Conservation (phyloP, 257 asterid genomes). For the Apocynum venetum region DNA sequence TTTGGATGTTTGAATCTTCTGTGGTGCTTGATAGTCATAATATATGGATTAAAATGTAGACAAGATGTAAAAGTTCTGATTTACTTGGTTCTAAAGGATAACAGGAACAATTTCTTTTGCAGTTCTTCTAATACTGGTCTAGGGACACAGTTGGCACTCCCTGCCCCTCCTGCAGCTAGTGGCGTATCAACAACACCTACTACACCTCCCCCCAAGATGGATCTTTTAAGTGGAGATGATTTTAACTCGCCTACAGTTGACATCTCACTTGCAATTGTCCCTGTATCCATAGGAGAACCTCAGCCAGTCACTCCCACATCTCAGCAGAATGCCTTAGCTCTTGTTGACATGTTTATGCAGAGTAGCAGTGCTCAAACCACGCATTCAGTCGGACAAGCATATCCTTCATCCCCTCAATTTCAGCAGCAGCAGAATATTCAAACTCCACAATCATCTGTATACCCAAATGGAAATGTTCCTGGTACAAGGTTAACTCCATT, state of each 20-base stretch:
- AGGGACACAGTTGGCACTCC: slow-evolving; percentile 53
- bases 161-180: slow-evolving; percentile 57
- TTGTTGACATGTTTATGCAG: slow-evolving; percentile 77
- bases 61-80: slow-evolving; percentile 6
- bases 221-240: slow-evolving; percentile 97
- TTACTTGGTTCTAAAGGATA: slow-evolving; percentile 1
- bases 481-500: slow-evolving; percentile 44
- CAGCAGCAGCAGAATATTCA: slow-evolving; percentile 54
- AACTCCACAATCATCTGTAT: slow-evolving; percentile 39
- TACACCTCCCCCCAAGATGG: slow-evolving; percentile 55
- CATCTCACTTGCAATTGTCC: slow-evolving; percentile 70
- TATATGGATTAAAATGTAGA: not conserved
- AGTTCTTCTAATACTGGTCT: slow-evolving; percentile 60
- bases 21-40: not conserved
- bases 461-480: slow-evolving; percentile 55
- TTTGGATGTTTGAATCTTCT: slow-evolving; percentile 4
- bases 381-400: slow-evolving; percentile 48
- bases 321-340: slow-evolving; percentile 88
- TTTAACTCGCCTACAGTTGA: slow-evolving; percentile 55
- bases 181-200: slow-evolving; percentile 49
- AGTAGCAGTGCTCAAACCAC: slow-evolving; percentile 36
- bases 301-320: slow-evolving; percentile 66
- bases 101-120: slow-evolving; percentile 19
- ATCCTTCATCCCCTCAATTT: slow-evolving; percentile 56
- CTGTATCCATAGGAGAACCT: slow-evolving; percentile 67